Conservation (phyloP, 306 rosid species). For the Quercus dentata region DNA sequence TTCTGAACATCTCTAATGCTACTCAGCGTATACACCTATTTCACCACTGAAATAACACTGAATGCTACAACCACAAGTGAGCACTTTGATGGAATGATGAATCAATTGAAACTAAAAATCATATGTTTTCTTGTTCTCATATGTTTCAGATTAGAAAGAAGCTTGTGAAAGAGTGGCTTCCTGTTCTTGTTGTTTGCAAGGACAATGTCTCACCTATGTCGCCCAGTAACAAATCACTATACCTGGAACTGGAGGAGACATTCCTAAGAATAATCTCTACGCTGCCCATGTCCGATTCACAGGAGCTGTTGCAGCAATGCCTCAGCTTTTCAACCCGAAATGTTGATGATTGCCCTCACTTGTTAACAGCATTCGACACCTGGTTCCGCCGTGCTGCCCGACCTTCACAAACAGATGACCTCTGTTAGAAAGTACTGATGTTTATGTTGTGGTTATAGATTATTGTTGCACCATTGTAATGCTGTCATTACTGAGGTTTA, state of each 20-base stretch:
- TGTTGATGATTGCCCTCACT: conserved; percentile 87
- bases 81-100: neutral
- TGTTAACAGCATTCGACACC: conserved; percentile 78
- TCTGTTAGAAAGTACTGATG: conserved; percentile 6
- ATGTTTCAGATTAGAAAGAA: conserved; percentile 75
- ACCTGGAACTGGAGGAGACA: conserved; percentile 78
- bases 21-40: neutral
- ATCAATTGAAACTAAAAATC: neutral
- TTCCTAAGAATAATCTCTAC: conserved; percentile 83
- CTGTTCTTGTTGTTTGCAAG: conserved; percentile 83
- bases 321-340: conserved; percentile 82
- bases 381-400: conserved; percentile 88
- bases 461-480: neutral
- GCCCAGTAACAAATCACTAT: conserved; percentile 50
- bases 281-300: conserved; percentile 84
- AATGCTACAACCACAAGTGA: neutral
- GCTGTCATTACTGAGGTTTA: neutral
- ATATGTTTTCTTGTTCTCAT: neutral
- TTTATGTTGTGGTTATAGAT: neutral
- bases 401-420: conserved; percentile 33
- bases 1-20: neutral
- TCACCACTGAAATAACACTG: neutral
- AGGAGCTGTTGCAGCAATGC: conserved; percentile 78
- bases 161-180: conserved; percentile 88
- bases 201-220: conserved; percentile 73